Evolutionary conservation across 2,329 filamentous ascomycete genomes (phyloP).

Genomic region (Alternaria sp.): DNA sequence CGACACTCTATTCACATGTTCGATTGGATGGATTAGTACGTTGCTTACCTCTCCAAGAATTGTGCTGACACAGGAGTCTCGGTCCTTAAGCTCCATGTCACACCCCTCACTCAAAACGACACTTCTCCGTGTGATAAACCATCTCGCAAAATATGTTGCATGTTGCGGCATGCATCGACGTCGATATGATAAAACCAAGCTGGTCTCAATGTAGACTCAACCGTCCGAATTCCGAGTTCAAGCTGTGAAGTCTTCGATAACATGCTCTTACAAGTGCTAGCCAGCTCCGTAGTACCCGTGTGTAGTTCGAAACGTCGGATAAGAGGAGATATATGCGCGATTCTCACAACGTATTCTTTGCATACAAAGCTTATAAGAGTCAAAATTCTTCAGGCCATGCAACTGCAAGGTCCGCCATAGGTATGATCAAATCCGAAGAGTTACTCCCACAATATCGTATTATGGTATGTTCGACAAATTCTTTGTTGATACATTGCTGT

Average conservation of each 20-base stretch:
- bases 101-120: neutral
- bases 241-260: neutral
- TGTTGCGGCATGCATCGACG: neutral
- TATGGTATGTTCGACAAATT: neutral
- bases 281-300: neutral
- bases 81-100: neutral
- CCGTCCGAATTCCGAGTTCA: neutral
- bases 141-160: neutral
- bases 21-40: neutral
- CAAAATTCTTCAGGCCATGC: neutral
- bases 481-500: neutral
- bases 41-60: neutral
- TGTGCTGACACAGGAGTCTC: neutral
- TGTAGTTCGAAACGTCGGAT: neutral
- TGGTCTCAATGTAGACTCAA: neutral
- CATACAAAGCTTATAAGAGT: neutral
- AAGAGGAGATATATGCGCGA: neutral
- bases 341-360: neutral
- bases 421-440: neutral
- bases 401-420: neutral
- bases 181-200: neutral
- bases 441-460: too few species aligned
- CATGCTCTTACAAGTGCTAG: neutral
- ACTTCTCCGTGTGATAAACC: too few species aligned
- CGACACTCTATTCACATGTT: neutral